These are phyloP conservation scores for Silene noctiflora DNA, from an alignment of 179 eudicot genomes.

Conservation along the genomic window DNA sequence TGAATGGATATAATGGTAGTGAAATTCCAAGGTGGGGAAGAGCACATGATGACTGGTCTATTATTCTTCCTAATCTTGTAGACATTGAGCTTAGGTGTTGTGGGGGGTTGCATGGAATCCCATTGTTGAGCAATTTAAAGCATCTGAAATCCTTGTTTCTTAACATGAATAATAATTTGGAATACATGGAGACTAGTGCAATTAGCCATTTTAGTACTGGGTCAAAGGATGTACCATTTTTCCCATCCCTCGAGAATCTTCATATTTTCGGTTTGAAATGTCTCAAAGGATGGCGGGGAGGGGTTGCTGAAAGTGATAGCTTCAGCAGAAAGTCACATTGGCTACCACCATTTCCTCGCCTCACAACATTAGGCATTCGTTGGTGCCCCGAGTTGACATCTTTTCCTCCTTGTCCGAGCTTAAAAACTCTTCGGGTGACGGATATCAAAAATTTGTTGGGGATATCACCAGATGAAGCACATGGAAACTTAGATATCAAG, in stretches of 20 bases:
- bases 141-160: neutral
- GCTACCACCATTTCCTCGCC: conserved; percentile 9
- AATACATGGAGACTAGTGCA: conserved; percentile 12
- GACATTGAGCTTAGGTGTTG: neutral
- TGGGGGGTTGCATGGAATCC: neutral
- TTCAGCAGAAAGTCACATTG: neutral
- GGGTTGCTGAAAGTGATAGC: neutral
- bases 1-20: neutral
- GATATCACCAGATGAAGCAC: neutral
- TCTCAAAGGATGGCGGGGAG: conserved; percentile 9
- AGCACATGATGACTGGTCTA: neutral
- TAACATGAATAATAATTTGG: neutral
- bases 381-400: neutral
- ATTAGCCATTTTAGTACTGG: neutral
- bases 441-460: neutral
- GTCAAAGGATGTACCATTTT: neutral
- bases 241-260: conserved; percentile 15
- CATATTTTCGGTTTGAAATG: neutral
- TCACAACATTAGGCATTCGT: neutral
- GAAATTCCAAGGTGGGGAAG: conserved; percentile 17
- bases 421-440: neutral
- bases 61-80: conserved; percentile 13
- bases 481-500: neutral
- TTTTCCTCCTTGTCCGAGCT: conserved; percentile 12
- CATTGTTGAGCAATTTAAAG: conserved; percentile 8